Conservation (phyloP, 1,139 yeast species). For the Geotrichum armillariae region DNA sequence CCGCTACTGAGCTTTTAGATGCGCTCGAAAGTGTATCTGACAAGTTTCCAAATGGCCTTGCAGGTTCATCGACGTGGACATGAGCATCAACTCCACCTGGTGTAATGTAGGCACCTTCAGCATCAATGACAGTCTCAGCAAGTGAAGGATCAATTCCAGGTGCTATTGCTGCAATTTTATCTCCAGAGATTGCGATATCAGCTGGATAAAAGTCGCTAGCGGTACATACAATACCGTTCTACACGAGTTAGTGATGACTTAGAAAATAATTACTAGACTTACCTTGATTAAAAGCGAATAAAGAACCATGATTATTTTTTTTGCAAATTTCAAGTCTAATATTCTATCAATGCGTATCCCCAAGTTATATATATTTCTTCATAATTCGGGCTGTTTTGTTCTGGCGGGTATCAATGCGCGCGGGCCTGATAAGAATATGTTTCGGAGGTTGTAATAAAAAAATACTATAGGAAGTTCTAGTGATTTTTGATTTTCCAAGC, state of each 20-base stretch:
- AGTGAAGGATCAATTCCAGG: slow-evolving; percentile 36
- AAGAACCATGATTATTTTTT: background rate
- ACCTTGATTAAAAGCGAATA: slow-evolving; percentile 10
- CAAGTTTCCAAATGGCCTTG: slow-evolving; percentile 34
- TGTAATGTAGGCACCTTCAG: slow-evolving; percentile 47
- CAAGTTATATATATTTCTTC: too few species aligned
- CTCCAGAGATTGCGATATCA: slow-evolving; percentile 44
- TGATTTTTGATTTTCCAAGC: too few species aligned
- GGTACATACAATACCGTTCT: slow-evolving; percentile 42
- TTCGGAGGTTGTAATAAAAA: too few species aligned
- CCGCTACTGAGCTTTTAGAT: slow-evolving; percentile 59
- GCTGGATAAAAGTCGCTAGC: slow-evolving; percentile 44
- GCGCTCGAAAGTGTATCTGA: slow-evolving; percentile 60
- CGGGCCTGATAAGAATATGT: background rate
- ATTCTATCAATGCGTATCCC: background rate
- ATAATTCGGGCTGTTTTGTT: background rate
- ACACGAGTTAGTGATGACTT: too few species aligned
- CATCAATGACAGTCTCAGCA: slow-evolving; percentile 42
- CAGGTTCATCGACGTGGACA: slow-evolving; percentile 60
- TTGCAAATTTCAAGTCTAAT: too few species aligned
- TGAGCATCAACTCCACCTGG: slow-evolving; percentile 53
- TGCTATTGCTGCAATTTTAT: slow-evolving; percentile 42
- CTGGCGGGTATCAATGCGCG: background rate
- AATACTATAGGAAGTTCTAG: too few species aligned
- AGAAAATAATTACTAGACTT: too few species aligned